phyloP scores from a whole-genome alignment of 2,329 filamentous ascomycete genomes.

The Herpotrichia juniperi region DNA sequence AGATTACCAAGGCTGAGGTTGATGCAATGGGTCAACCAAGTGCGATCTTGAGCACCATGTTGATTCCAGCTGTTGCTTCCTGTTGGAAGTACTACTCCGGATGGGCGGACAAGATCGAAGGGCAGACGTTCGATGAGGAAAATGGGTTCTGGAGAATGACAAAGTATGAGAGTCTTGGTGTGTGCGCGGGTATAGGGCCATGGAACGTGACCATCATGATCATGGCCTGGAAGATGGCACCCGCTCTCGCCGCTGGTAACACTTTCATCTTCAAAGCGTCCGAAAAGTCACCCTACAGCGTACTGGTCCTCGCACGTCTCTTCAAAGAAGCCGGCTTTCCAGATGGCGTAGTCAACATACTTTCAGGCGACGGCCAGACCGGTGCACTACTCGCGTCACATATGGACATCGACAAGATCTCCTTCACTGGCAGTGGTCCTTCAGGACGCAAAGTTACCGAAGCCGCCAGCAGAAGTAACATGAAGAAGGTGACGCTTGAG shows the following conservation, averaged over 20 bases:
- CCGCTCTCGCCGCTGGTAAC: conserved; percentile 42
- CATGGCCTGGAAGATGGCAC: conserved; percentile 33
- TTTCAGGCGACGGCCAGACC: conserved; percentile 36
- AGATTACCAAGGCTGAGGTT: conserved; percentile 21
- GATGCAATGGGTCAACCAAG: conserved; percentile 25
- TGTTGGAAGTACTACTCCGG: conserved; percentile 24
- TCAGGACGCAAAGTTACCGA: conserved; percentile 46
- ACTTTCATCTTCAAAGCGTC: conserved; percentile 36
- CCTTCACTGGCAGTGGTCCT: conserved; percentile 47
- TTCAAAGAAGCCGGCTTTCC: conserved; percentile 44
- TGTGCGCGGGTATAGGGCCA: conserved; percentile 38
- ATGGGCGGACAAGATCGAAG: conserved; percentile 30
- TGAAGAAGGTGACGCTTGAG: conserved; percentile 53
- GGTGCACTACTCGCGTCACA: conserved; percentile 47
- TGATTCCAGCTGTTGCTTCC: conserved; percentile 11
- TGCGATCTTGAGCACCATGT: conserved; percentile 4
- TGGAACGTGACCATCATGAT: conserved; percentile 33
- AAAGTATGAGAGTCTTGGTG: conserved; percentile 34
- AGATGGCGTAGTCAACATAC: conserved; percentile 48
- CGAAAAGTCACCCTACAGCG: conserved; percentile 33
- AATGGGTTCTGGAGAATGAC: conserved; percentile 11
- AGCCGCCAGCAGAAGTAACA: conserved; percentile 32
- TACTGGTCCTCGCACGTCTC: conserved; percentile 28
- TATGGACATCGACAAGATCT: conserved; percentile 50
- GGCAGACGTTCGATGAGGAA: conserved; percentile 22